A percentile compares a stretch with the other conserved stretches of the same genome.
These are phyloP conservation scores for Rhodotorula toruloides DNA, from an alignment of 768 basidiomycete species.

Conservation along the genomic window DNA sequence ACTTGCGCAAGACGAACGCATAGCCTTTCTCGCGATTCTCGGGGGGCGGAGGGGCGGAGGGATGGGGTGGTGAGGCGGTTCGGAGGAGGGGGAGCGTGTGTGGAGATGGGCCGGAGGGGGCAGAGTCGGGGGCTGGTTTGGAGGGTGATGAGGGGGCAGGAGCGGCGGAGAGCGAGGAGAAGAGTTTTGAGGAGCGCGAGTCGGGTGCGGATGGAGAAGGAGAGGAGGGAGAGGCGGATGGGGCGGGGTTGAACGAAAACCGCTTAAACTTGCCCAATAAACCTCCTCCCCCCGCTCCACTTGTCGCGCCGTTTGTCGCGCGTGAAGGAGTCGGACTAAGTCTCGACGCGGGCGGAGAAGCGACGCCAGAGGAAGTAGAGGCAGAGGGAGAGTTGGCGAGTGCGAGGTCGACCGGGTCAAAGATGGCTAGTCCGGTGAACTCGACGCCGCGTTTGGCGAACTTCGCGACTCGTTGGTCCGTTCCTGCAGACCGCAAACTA, in stretches of 20 bases:
- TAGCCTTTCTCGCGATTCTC: background rate
- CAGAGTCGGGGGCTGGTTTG: too few species aligned
- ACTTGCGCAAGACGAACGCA: slow-evolving; percentile 19
- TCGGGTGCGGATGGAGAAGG: background rate
- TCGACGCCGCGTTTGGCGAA: slow-evolving; percentile 66
- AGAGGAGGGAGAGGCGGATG: background rate
- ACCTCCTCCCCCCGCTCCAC: background rate
- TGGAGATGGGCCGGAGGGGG: slow-evolving; percentile 6
- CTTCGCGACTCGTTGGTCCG: slow-evolving; percentile 75
- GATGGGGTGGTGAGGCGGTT: background rate
- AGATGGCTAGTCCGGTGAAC: slow-evolving; percentile 66
- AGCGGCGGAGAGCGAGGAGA: slow-evolving; percentile 14
- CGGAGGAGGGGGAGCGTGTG: slow-evolving; percentile 25
- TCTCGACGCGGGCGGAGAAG: background rate
- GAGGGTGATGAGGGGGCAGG: background rate
- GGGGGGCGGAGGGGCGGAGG: background rate
- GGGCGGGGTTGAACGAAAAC: slow-evolving; percentile 7
- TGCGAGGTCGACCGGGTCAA: slow-evolving; percentile 65
- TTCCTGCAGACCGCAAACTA: slow-evolving; percentile 44
- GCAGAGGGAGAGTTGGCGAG: background rate
- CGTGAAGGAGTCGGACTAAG: background rate
- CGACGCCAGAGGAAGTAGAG: background rate
- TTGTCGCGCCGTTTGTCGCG: background rate
- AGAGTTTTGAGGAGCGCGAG: slow-evolving; percentile 9
- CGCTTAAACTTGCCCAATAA: slow-evolving; percentile 26